A percentile compares a stretch with the other conserved stretches of the same genome.
Conservation (phyloP, 2,329 filamentous ascomycete genomes). For the Ophiostoma pallidulum region DNA sequence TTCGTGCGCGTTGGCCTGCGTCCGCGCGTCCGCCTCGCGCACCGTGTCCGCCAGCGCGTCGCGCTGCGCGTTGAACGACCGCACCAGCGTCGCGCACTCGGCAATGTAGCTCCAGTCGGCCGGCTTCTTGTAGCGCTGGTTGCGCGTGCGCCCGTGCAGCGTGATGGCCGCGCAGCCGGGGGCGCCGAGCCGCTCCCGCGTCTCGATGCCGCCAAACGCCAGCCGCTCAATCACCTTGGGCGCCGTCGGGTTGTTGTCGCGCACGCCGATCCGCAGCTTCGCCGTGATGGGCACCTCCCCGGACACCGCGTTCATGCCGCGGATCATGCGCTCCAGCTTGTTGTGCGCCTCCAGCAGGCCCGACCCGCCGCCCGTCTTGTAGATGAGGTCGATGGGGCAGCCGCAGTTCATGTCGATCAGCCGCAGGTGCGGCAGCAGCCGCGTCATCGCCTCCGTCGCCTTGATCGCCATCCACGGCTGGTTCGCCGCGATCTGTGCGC, state of each 20-base stretch:
- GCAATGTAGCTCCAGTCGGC: conserved; percentile 97
- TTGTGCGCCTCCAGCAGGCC: conserved; percentile 79
- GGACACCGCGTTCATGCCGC: conserved; percentile 92
- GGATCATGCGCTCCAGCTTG: conserved; percentile 88
- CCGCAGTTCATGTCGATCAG: conserved; percentile 95
- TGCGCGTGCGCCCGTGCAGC: conserved; percentile 82
- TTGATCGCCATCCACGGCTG: conserved; percentile 88
- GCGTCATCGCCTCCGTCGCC: conserved; percentile 70
- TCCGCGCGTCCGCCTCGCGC: conserved; percentile 64
- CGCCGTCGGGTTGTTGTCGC: conserved; percentile 64
- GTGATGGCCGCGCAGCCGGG: conserved; percentile 91
- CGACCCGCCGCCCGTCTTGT: conserved; percentile 77
- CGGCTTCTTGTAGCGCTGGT: conserved; percentile 83
- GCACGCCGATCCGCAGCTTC: conserved; percentile 89
- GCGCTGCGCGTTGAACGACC: conserved; percentile 62
- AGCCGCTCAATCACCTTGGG: conserved; percentile 74
- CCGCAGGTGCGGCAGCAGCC: conserved; percentile 70
- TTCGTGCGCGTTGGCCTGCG: conserved; percentile 54
- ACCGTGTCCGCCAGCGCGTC: conserved; percentile 64
- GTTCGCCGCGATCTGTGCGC: conserved; percentile 84
- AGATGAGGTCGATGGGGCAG: conserved; percentile 93
- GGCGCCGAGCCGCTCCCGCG: conserved; percentile 59
- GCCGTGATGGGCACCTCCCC: conserved; percentile 85
- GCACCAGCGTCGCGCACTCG: conserved; percentile 77
- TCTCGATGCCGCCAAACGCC: conserved; percentile 67